A percentile compares a stretch with the other conserved stretches of the same genome.
Conservation (phyloP, 1,139 yeast species). For the Sugiyamaella paludigena region DNA sequence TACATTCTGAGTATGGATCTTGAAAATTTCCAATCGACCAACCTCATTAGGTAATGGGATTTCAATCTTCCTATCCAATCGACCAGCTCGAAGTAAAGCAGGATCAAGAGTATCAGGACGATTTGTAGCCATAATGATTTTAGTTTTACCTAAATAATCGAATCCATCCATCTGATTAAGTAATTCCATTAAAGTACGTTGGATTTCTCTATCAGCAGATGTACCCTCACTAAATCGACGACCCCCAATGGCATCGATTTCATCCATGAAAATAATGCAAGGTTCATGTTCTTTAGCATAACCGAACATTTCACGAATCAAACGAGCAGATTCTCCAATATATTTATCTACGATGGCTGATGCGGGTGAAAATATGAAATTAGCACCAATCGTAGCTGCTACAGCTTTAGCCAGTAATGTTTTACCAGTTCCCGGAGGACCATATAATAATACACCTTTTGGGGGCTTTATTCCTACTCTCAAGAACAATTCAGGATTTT, state of each 20-base stretch:
- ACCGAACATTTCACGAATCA: conserved; percentile 97
- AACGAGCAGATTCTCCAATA: conserved; percentile 96
- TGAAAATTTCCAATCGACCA: conserved; percentile 91
- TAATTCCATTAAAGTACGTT: conserved; percentile 96
- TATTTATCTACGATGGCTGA: conserved; percentile 98
- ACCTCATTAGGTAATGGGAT: conserved; percentile 96
- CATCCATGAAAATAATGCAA: conserved; percentile 98
- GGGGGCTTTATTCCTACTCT: conserved; percentile 98
- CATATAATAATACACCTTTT: conserved; percentile 93
- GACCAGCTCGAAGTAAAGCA: conserved; percentile 97
- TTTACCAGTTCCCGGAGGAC: conserved; percentile 99
- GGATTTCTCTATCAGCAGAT: conserved; percentile 98
- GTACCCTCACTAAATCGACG: conserved; percentile 98
- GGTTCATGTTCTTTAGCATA: conserved; percentile 99
- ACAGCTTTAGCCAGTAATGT: conserved; percentile 95
- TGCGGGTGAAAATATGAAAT: conserved; percentile 96
- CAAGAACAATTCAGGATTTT: conserved; percentile 92
- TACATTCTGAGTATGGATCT: conserved; percentile 86
- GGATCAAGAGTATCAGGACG: conserved; percentile 99
- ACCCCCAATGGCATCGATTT: conserved; percentile 98
- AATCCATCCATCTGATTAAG: conserved; percentile 99
- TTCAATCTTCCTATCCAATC: conserved; percentile 96
- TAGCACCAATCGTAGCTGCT: conserved; percentile 98
- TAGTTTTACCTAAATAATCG: conserved; percentile 94
- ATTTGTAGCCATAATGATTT: conserved; percentile 98